Base-by-base conservation (phyloP, 2,329 filamentous ascomycete genomes). In the Stemphylium beticola region DNA sequence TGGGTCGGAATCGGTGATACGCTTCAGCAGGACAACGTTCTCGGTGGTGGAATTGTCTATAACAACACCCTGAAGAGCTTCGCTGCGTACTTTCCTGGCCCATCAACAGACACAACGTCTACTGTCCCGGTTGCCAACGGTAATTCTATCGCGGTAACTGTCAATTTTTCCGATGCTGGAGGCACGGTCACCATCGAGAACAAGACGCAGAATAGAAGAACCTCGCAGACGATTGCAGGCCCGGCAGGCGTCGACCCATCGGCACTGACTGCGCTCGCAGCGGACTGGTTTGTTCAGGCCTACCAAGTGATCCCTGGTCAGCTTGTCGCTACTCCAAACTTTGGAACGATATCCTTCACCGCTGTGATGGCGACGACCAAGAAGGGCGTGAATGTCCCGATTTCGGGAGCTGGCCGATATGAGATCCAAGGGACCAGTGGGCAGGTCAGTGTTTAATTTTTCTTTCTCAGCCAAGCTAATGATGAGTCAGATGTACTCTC, bases 391-490 rank as follows among this genome's bases (percentile, higher is more conserved):
- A 46, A 34, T 9, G 64, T 69, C 3, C 57, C 52, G 2, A 37
- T 61, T 4, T 60, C 64, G 4, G 54, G 58, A 17, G 66, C 66
- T 18, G 66, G 65, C 2, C 45, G 44, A 18, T 68, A 61, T 40
- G 65, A 68, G 52, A 61, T 69, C 11, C 65, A 68, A 36, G 66
- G 66, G 12, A 68, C 62, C 22, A 65, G 59, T 17, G 65, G 65
- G 41, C 65, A 65, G 60, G 61, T 64, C 15, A 55, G 45, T 48
- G 14, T 29, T 14, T 8, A 36, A 32, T 12, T 32, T 4, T n/a
- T 20, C 11, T 37, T 7, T 12, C 4, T 18, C 14, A n/a, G 6
- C 7, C 22, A 15, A 37, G 26, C 54, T 59, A 41, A 57, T 39
- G 6, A 29, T 12, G 15, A n/a, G 3, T 1, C 53, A 68, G 57